These are phyloP conservation scores for Microsporum canis DNA, from an alignment of 2,329 filamentous ascomycete species.

Conservation along the genomic window DNA sequence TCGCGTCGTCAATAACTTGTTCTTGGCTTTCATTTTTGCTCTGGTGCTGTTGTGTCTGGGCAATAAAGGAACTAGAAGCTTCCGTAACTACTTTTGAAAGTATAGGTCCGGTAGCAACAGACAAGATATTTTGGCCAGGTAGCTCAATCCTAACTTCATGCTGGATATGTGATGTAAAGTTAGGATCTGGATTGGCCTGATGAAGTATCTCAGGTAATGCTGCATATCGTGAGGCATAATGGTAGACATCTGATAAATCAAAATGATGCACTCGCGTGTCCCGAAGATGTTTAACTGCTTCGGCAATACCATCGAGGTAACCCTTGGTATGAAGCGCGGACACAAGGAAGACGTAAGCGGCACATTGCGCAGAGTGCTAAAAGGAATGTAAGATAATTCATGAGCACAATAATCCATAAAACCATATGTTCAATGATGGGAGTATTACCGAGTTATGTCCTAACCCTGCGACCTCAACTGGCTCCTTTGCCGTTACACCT, in stretches of 20 bases:
- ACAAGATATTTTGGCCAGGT: conserved; percentile 27
- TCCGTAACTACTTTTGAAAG: conserved; percentile 24
- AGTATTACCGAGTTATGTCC: not conserved
- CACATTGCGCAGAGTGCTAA: not conserved
- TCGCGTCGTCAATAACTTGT: not conserved
- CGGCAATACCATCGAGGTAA: not conserved
- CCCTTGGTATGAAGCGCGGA: not conserved
- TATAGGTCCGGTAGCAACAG: conserved; percentile 19
- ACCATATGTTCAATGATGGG: not conserved
- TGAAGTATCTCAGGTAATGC: conserved; percentile 20
- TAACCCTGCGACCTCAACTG: not conserved
- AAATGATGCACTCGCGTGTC: not conserved
- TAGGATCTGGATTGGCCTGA: conserved; percentile 9
- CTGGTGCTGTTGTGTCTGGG: conserved; percentile 1
- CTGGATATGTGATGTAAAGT: conserved; percentile 15
- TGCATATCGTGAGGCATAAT: conserved; percentile 33
- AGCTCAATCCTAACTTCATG: conserved; percentile 24
- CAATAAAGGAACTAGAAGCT: conserved; percentile 31
- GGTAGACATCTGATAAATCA: conserved; percentile 27
- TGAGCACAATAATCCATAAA: not conserved
- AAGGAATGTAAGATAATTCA: not conserved
- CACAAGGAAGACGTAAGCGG: not conserved
- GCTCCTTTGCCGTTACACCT: not conserved
- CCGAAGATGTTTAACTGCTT: not conserved
- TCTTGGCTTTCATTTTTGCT: not conserved